Conservation (phyloP, 163 green algal genomes). For the Trebouxia gelatinosa region DNA sequence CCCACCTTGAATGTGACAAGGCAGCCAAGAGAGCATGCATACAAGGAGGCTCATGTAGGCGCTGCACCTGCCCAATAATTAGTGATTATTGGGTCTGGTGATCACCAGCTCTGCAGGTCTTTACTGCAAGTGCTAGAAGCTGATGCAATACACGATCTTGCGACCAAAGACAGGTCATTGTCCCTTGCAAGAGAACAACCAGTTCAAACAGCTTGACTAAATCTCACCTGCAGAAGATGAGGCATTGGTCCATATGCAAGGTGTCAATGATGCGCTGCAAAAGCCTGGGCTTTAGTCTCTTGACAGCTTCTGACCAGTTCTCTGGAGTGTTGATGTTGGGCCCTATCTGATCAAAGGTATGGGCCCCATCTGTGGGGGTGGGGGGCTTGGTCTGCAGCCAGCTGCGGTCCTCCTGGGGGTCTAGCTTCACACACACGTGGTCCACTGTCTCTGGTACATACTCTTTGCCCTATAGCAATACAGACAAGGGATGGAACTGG, state of each 20-base stretch:
- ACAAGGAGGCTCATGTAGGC: too few relatives aligned
- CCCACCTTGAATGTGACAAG: too few relatives aligned
- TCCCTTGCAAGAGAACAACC: too few relatives aligned
- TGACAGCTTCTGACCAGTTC: conserved; percentile 66
- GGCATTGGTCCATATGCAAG: conserved; percentile 39
- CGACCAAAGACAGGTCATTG: too few relatives aligned
- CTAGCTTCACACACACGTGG: conserved; percentile 67
- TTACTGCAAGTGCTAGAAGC: too few relatives aligned
- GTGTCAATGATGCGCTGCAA: conserved; percentile 69
- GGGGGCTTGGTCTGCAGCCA: conserved; percentile 71
- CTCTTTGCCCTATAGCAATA: conserved; percentile 63
- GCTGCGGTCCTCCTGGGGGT: conserved; percentile 67
- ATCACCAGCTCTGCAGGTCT: too few relatives aligned
- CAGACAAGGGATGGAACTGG: background rate
- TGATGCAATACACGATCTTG: too few relatives aligned
- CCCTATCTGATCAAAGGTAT: conserved; percentile 54
- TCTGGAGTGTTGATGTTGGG: conserved; percentile 45
- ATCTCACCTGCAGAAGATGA: conserved; percentile 32
- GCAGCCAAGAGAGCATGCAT: too few relatives aligned
- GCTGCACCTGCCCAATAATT: too few relatives aligned
- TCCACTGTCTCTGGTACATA: conserved; percentile 75
- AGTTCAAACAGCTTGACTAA: too few relatives aligned
- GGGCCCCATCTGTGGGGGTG: conserved; percentile 62
- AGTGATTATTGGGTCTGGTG: too few relatives aligned
- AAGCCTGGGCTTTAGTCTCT: conserved; percentile 79